Evolutionary conservation across 352 stramenopile genomes (phyloP).

Genomic region (Globisporangium heterothallicum): DNA sequence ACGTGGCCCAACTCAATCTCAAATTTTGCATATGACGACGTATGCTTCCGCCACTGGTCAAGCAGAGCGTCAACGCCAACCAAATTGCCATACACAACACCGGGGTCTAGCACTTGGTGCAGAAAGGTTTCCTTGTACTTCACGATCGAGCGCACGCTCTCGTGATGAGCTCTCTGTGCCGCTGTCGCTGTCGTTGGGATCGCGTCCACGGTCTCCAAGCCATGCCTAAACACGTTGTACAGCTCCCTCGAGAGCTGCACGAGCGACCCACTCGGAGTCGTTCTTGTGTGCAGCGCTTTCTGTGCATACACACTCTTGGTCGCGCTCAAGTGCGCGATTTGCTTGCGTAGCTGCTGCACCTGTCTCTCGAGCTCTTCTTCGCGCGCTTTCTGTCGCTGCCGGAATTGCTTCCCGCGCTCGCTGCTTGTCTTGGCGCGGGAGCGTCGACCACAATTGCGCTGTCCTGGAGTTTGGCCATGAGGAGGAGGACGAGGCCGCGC

Average conservation of each 20-base stretch:
- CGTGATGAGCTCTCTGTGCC: neutral
- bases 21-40: neutral
- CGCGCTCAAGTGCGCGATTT: constrained; percentile 1
- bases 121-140: constrained; percentile 9
- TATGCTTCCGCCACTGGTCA: constrained; percentile 7
- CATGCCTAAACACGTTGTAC: constrained; percentile 1
- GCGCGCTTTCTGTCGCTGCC: constrained; percentile 1
- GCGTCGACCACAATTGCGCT: too few relatives aligned
- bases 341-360: neutral
- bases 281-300: neutral
- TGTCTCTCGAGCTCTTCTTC: neutral
- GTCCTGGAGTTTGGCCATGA: too few relatives aligned
- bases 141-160: neutral
- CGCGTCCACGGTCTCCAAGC: neutral
- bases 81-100: neutral
- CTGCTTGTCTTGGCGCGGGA: constrained; percentile 5
- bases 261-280: neutral
- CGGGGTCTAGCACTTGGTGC: neutral
- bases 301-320: neutral
- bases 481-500: too few relatives aligned
- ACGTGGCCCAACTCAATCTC: neutral
- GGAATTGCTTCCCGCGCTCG: constrained; percentile 3
- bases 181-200: too few relatives aligned
- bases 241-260: constrained; percentile 1
- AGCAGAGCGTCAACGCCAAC: constrained; percentile 2